These are phyloP conservation scores for Shiraia sp. DNA, from an alignment of 2,329 filamentous ascomycete species.

Conservation along the genomic window DNA sequence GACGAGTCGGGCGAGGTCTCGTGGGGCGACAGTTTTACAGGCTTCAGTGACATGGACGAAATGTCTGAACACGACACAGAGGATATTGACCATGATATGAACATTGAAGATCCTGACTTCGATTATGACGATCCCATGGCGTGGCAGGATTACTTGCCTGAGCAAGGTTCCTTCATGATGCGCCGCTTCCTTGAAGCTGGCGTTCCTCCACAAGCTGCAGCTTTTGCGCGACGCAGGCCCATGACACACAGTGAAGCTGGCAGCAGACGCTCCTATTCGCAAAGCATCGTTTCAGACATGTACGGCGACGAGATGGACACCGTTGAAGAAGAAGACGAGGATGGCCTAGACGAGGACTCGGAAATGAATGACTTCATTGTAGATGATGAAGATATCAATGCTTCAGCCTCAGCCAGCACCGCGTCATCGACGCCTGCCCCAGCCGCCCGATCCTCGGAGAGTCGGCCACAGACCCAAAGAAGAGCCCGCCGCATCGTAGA, in stretches of 20 bases:
- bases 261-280: constrained; percentile 45
- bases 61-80: constrained; percentile 46
- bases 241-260: constrained; percentile 48
- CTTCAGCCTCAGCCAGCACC: constrained; percentile 25
- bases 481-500: constrained; percentile 44
- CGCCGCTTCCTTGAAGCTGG: constrained; percentile 36
- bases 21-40: constrained; percentile 45
- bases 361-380: constrained; percentile 50
- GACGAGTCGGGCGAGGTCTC: constrained; percentile 50
- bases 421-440: constrained; percentile 37
- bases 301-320: constrained; percentile 48
- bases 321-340: constrained; percentile 49
- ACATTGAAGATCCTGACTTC: constrained; percentile 45
- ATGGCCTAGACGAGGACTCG: constrained; percentile 44
- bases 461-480: constrained; percentile 23
- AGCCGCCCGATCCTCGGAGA: constrained; percentile 32
- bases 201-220: constrained; percentile 23
- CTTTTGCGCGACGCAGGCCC: constrained; percentile 34
- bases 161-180: constrained; percentile 41
- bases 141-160: constrained; percentile 36
- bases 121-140: constrained; percentile 39
- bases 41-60: constrained; percentile 52
- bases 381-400: constrained; percentile 38
- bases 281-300: constrained; percentile 47
- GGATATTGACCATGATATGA: constrained; percentile 47